phyloP scores from a whole-genome alignment of 805 yeast species.

The Saturnispora gosingensis region DNA sequence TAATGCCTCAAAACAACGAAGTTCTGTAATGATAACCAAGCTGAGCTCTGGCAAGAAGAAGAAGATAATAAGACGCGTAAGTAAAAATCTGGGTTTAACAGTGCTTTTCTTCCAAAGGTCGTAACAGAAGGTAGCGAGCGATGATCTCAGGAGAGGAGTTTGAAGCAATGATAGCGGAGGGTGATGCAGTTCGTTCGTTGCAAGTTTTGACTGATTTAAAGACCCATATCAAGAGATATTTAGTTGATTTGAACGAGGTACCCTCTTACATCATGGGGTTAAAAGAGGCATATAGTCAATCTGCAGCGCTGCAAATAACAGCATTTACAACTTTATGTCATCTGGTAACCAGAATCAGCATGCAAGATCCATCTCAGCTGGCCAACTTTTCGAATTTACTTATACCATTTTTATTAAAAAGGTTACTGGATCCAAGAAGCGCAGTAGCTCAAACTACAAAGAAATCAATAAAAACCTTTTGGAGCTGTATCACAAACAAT shows the following conservation, averaged over 20 bases:
- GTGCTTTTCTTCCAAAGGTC: background rate
- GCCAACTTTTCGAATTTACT: constrained; percentile 34
- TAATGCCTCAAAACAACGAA: background rate
- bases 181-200: constrained; percentile 1
- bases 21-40: background rate
- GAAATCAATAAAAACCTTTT: constrained; percentile 43
- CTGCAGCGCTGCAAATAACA: constrained; percentile 31
- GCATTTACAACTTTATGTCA: constrained; percentile 48
- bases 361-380: constrained; percentile 42
- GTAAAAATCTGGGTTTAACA: background rate
- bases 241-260: constrained; percentile 41
- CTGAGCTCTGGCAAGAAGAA: background rate
- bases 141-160: constrained; percentile 8
- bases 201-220: constrained; percentile 4
- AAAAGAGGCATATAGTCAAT: constrained; percentile 33
- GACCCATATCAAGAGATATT: constrained; percentile 38
- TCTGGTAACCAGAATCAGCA: constrained; percentile 46
- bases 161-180: background rate
- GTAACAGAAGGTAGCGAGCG: background rate
- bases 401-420: constrained; percentile 42
- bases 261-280: constrained; percentile 43
- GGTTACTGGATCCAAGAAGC: constrained; percentile 34
- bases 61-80: background rate
- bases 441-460: constrained; percentile 36
- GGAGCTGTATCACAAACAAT: constrained; percentile 28